A percentile compares a stretch with the other conserved stretches of the same genome.
phyloP scores from a whole-genome alignment of 164 flowering plant species.

The Vitis riparia region DNA sequence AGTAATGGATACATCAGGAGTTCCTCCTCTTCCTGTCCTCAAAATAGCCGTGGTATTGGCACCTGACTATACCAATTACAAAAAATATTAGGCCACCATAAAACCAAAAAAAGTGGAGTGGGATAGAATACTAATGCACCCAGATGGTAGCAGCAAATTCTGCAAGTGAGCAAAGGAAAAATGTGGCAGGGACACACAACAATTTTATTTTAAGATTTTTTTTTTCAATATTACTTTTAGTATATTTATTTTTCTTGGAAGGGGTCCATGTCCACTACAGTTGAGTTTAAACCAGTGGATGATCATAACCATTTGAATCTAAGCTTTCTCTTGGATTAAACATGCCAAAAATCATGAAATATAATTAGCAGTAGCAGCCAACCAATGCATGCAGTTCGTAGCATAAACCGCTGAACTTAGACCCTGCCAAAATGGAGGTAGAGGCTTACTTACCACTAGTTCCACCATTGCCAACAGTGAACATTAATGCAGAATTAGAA shows the following conservation, averaged over 20 bases:
- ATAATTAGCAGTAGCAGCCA: background rate
- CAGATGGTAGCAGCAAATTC: background rate
- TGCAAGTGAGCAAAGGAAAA: too few species aligned
- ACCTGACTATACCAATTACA: constrained; percentile 20
- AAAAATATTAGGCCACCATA: constrained; percentile 2
- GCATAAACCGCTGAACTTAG: too few species aligned
- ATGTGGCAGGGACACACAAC: background rate
- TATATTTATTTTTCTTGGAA: too few species aligned
- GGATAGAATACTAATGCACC: background rate
- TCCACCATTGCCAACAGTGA: constrained; percentile 1
- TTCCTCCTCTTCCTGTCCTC: constrained; percentile 19
- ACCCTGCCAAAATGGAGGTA: background rate
- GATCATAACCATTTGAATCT: background rate
- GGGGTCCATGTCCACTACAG: too few species aligned
- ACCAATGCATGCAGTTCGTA: too few species aligned
- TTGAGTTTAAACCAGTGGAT: background rate
- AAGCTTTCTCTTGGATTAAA: background rate
- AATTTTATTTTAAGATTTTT: too few species aligned
- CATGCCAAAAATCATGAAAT: background rate
- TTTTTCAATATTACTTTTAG: too few species aligned
- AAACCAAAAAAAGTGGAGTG: background rate
- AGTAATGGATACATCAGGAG: constrained; percentile 15
- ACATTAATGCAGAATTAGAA: background rate
- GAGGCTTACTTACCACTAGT: background rate
- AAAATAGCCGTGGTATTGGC: background rate